Base-by-base conservation (phyloP, 1,284 basidiomycete species). In the Sporisorium exsertum region DNA sequence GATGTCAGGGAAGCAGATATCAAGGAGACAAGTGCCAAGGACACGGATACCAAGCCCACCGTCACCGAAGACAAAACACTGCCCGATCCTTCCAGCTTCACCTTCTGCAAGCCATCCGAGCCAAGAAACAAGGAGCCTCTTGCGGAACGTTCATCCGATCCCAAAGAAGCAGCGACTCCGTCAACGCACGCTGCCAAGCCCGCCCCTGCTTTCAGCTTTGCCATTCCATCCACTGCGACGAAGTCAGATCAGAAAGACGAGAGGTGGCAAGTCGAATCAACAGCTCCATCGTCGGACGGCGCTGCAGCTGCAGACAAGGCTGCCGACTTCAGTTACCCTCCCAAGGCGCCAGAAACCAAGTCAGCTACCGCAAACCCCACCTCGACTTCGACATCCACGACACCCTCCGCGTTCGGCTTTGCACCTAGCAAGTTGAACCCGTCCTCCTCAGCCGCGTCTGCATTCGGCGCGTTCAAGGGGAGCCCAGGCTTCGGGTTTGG, bases 21-120 rank as follows among this genome's bases (percentile, higher is more conserved):
- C 40, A 18, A 52, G 15, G 18, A 40, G 46, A 33, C 26, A 4
- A n/a, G 13, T 10, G 27, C 52, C 20, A 55, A 40, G 42, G 12
- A 32, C 10, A 16, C 58, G 9, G 64, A 66, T 12, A 35, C 42
- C 42, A 64, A 57, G 35, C 40, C 59, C 33, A 26, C 46, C 16
- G 26, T 6, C 4, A n/a, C 46, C 22, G 50, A 59, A 43, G 53
- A 60, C 37, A 42, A 59, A 27, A 3, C 45, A 4, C 13, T 57
- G 26, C 54, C 62, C 26, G 58, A 71, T 24, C 68, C 63, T 26
- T 52, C 58, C 50, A 54, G 49, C 16, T 62, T 71, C 49, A 51
- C 35, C 6, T 65, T 71, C 58, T 71, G 68, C 62, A 71, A 71
- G 42, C 68, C 68, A 1, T 50, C 62, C 35, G 63, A 71, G 50